A percentile compares a stretch with the other conserved stretches of the same genome.
phyloP scores from a whole-genome alignment of 2,329 filamentous ascomycete species.

The Microcera coccophila region DNA sequence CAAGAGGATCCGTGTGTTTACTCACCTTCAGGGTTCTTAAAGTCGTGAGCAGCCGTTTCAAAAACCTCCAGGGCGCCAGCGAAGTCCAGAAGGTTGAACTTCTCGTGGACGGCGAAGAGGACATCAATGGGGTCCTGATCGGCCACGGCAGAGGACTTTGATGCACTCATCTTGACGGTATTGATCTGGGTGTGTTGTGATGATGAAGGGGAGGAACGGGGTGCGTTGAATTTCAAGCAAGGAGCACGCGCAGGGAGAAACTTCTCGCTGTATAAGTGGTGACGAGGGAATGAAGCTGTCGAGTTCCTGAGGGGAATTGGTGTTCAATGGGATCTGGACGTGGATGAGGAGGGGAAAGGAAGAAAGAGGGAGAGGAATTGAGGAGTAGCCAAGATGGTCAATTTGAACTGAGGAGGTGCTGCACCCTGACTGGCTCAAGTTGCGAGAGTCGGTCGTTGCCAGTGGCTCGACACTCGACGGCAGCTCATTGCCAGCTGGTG shows the following conservation, averaged over 20 bases:
- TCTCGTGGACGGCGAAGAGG: constrained; percentile 57
- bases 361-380: constrained; percentile 19
- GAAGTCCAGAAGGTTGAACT: constrained; percentile 58
- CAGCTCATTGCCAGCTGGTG: constrained; percentile 15
- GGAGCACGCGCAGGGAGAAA: constrained; percentile 7
- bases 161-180: constrained; percentile 51
- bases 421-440: constrained; percentile 11
- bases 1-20: constrained; percentile 11
- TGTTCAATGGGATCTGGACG: constrained; percentile 19
- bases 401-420: constrained; percentile 20
- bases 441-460: background rate
- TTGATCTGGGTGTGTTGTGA: constrained; percentile 19
- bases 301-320: constrained; percentile 17
- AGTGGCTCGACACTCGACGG: background rate
- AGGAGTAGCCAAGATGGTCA: constrained; percentile 22
- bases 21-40: constrained; percentile 49
- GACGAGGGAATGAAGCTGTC: constrained; percentile 1
- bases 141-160: constrained; percentile 55
- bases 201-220: constrained; percentile 24
- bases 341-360: constrained; percentile 20
- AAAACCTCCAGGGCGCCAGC: constrained; percentile 54
- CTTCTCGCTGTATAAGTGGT: constrained; percentile 1
- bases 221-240: constrained; percentile 12
- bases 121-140: constrained; percentile 57
- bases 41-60: constrained; percentile 48